Base-by-base conservation (phyloP, 345 rosid species). In the Aquilaria malaccensis region DNA sequence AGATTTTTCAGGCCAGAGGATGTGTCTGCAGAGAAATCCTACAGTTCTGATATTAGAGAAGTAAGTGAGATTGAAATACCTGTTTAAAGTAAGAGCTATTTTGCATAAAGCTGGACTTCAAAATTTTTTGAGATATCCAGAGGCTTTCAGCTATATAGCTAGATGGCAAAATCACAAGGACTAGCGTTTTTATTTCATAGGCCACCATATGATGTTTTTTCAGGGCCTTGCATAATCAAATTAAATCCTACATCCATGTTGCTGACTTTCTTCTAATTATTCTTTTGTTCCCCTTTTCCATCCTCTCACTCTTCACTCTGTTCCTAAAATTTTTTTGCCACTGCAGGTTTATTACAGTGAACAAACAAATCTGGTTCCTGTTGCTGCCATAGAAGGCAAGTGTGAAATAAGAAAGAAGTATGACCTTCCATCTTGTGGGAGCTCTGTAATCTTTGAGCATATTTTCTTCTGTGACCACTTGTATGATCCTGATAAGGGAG, bases 391-490 rank as follows among this genome's bases (percentile, higher is more conserved):
- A 57, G 74, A 80, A 76, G 96, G 98, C 37, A 93, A 85, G 70
- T 93, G 97, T 72, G 91, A 89, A 73, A 89, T 89, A 55, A 84
- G 87, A 74, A 89, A 75, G 85, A 93, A 81, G 68, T 67, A 11
- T 57, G 88, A 89, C 64, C 43, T 93, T 73, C 87, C 88, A 1
- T 50, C 74, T 41, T 49, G 56, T 68, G 68, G 58, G 59, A 67
- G 67, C 60, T 78, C 80, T 63, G 75, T 76, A 45, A 75, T 84
- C 60, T 81, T 71, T 76, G 80, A 87, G 49, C 85, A 89, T 55
- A 72, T 81, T n/a, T 93, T 93, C 85, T 89, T 82, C 64, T 93
- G 98, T 62, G 96, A 93, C 60, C 79, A 67, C 58, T 49, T 81
- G 6, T 89, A 80, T 76, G 97, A 93, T 76, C 81, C 96, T 65